Percentiles rank a stretch among this genome's conserved stretches.
Conservation (phyloP, 768 basidiomycete species). For the Amanita polypyramis region DNA sequence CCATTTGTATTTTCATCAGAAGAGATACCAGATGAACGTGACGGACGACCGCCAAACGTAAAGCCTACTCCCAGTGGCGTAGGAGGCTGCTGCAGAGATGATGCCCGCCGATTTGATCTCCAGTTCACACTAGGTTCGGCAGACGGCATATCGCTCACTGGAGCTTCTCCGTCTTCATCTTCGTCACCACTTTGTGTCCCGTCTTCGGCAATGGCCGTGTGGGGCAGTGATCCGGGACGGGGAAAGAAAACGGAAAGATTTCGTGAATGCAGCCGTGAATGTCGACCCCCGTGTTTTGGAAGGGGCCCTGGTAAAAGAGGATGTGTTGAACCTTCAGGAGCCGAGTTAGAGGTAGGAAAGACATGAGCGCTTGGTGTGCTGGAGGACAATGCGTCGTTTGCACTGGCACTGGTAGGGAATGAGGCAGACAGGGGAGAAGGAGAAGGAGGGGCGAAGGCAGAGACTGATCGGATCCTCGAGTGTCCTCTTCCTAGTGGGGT, state of each 20-base stretch:
- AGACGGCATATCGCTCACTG: slow-evolving; percentile 35
- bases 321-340: slow-evolving; percentile 14
- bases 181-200: slow-evolving; percentile 31
- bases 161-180: slow-evolving; percentile 32
- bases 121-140: slow-evolving; percentile 26
- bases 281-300: slow-evolving; percentile 29
- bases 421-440: slow-evolving; percentile 40
- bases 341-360: slow-evolving; percentile 9
- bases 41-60: slow-evolving; percentile 52
- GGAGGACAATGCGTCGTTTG: slow-evolving; percentile 16
- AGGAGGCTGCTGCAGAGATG: slow-evolving; percentile 7
- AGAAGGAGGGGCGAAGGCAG: slow-evolving; percentile 14
- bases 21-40: slow-evolving; percentile 10
- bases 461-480: slow-evolving; percentile 1
- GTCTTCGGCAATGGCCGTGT: slow-evolving; percentile 59
- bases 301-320: slow-evolving; percentile 11
- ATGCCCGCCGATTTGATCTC: not conserved
- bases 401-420: slow-evolving; percentile 12
- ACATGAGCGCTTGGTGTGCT: slow-evolving; percentile 10
- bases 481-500: not conserved
- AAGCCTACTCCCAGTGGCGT: slow-evolving; percentile 44
- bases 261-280: slow-evolving; percentile 76
- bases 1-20: not conserved
- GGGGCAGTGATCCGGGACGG: slow-evolving; percentile 53
- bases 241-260: slow-evolving; percentile 92